Conservation (phyloP, 352 stramenopile species). For the Globisporangium recalcitrans region DNA sequence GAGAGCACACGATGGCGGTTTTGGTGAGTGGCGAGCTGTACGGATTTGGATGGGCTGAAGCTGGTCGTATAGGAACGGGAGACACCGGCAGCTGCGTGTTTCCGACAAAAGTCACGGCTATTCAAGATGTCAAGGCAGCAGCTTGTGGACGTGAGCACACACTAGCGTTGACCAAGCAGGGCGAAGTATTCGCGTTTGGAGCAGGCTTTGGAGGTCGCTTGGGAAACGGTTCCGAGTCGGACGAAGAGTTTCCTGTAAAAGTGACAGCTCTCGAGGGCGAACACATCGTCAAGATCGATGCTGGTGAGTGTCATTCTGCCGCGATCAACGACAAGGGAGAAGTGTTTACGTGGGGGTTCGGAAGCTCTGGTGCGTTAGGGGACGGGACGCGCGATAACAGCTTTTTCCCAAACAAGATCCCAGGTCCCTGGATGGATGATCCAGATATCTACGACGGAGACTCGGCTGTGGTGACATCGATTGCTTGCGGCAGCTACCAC, state of each 20-base stretch:
- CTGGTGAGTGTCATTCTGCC: slow-evolving; percentile 78
- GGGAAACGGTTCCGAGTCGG: slow-evolving; percentile 54
- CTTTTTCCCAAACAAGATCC: slow-evolving; percentile 33
- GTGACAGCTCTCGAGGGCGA: slow-evolving; percentile 32
- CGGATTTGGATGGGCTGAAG: slow-evolving; percentile 83
- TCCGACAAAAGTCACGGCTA: slow-evolving; percentile 46
- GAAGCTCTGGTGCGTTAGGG: slow-evolving; percentile 73
- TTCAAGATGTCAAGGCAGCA: slow-evolving; percentile 45
- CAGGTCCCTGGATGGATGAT: slow-evolving; percentile 27
- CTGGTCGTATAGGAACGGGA: slow-evolving; percentile 71
- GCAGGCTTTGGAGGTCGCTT: slow-evolving; percentile 74
- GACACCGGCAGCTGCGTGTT: slow-evolving; percentile 62
- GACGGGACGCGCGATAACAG: slow-evolving; percentile 56
- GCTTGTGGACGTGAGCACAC: slow-evolving; percentile 84
- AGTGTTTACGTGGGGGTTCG: slow-evolving; percentile 86
- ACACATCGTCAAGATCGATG: slow-evolving; percentile 47
- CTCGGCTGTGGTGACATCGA: slow-evolving; percentile 17
- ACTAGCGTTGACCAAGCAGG: slow-evolving; percentile 45
- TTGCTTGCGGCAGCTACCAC: slow-evolving; percentile 77
- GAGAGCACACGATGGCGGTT: slow-evolving; percentile 84
- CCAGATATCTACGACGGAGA: slow-evolving; percentile 8
- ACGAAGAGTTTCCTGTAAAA: slow-evolving; percentile 47
- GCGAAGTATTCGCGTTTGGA: slow-evolving; percentile 65
- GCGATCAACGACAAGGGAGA: slow-evolving; percentile 55
- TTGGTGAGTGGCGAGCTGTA: slow-evolving; percentile 60